Conservation (phyloP, 2,329 filamentous ascomycete species). For the Lasiodiplodia hormozganensis region DNA sequence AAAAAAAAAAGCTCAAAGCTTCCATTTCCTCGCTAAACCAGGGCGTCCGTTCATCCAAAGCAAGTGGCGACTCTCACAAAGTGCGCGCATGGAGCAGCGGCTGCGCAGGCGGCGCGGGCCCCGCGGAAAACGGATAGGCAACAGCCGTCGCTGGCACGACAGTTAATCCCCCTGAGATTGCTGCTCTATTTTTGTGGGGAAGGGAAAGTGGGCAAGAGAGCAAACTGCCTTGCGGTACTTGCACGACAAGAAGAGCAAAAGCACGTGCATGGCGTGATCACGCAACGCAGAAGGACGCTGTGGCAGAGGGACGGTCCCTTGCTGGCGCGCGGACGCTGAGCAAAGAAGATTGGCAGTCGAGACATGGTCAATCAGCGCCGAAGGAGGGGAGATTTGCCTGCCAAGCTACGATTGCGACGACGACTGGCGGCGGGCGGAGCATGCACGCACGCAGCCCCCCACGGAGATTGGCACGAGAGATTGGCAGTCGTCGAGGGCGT, state of each 20-base stretch:
- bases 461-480: conserved; percentile 10
- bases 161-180: conserved; percentile 28
- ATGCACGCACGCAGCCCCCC: not conserved
- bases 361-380: not conserved
- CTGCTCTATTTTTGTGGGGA: conserved; percentile 30
- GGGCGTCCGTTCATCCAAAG: too few relatives aligned
- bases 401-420: conserved; percentile 4
- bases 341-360: not conserved
- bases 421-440: not conserved
- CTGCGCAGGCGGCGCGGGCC: not conserved
- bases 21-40: too few relatives aligned
- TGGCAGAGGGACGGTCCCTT: not conserved
- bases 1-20: too few relatives aligned
- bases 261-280: conserved; percentile 21
- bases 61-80: not conserved
- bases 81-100: not conserved
- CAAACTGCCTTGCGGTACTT: not conserved
- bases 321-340: not conserved
- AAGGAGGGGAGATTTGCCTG: conserved; percentile 1
- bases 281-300: not conserved
- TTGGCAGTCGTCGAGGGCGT: not conserved
- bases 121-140: not conserved
- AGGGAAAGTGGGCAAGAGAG: not conserved
- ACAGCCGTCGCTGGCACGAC: not conserved
- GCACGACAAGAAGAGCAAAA: not conserved